Percentiles rank a stretch among this genome's conserved stretches.
Evolutionary conservation across 2,329 filamentous ascomycete genomes (phyloP).

Genomic region (Pseudocercospora eumusae): DNA sequence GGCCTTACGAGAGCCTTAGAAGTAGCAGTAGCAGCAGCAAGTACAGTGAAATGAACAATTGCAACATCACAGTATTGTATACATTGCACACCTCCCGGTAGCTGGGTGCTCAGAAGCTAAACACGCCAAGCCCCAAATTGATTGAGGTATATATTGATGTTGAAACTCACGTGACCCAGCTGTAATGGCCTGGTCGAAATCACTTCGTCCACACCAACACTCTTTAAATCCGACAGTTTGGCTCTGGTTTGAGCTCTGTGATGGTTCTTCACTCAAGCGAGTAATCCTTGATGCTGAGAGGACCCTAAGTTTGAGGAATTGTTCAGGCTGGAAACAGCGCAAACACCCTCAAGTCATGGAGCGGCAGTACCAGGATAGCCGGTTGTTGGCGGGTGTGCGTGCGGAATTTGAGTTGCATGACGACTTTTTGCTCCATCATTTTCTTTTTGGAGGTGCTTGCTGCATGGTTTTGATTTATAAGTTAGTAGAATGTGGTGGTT

Average conservation of each 20-base stretch:
- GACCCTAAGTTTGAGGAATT: constrained; percentile 56
- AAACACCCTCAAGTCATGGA: constrained; percentile 57
- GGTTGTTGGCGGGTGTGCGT: constrained; percentile 39
- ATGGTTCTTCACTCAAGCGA: constrained; percentile 56
- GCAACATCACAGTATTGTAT: not conserved
- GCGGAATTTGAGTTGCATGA: constrained; percentile 37
- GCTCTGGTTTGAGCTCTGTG: constrained; percentile 59
- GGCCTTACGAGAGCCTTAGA: not conserved
- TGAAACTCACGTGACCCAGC: constrained; percentile 28
- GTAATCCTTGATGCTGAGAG: constrained; percentile 57
- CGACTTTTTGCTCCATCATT: constrained; percentile 41
- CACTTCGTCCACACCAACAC: constrained; percentile 25
- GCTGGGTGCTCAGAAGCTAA: no score
- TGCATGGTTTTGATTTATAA: no score
- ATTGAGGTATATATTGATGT: constrained; percentile 9
- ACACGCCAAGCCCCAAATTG: no score
- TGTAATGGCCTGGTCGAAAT: constrained; percentile 41
- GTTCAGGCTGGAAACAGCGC: constrained; percentile 63
- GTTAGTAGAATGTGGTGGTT: not conserved
- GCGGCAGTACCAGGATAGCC: constrained; percentile 58
- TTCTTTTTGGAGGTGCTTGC: not conserved
- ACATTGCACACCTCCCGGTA: no score
- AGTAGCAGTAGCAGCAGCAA: constrained; percentile 5
- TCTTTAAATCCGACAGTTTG: constrained; percentile 37
- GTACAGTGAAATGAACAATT: not conserved